A percentile compares a stretch with the other conserved stretches of the same genome.
These are phyloP conservation scores for Dalbergia oliveri DNA, from an alignment of 306 rosid genomes.

Conservation along the genomic window DNA sequence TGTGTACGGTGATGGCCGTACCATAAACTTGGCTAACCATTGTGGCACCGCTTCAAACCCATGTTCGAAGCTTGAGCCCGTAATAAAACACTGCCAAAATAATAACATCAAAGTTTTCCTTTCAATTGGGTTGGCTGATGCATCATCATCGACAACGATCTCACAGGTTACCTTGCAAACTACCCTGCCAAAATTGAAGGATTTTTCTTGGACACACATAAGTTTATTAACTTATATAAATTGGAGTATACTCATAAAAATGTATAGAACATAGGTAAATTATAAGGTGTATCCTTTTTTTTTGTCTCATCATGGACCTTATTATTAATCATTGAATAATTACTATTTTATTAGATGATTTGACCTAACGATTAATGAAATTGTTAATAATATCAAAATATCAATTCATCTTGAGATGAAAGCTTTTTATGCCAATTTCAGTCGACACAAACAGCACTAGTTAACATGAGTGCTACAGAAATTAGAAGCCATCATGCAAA, in stretches of 20 bases:
- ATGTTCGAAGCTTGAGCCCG: background rate
- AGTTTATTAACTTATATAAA: no score
- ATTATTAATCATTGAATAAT: no score
- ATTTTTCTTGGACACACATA: no score
- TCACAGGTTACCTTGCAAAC: background rate
- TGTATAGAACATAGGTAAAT: no score
- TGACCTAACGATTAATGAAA: no score
- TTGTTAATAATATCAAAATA: no score
- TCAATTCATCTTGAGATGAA: no score
- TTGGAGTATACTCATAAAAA: no score
- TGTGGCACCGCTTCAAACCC: background rate
- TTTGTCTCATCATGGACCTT: no score
- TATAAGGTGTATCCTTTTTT: no score
- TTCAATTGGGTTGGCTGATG: background rate
- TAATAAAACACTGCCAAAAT: background rate
- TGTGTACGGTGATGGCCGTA: slow-evolving; percentile 34
- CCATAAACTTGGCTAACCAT: background rate
- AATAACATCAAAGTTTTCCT: background rate
- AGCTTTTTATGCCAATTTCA: background rate
- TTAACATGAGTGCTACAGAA: background rate
- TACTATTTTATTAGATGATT: no score
- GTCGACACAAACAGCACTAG: background rate
- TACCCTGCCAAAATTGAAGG: background rate
- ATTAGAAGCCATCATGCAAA: slow-evolving; percentile 23
- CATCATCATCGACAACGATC: no score